Evolutionary conservation across 805 yeast genomes (phyloP), one percentile per base, ranked within the genome.

Genomic region (Myxozyma melibiosi): DNA sequence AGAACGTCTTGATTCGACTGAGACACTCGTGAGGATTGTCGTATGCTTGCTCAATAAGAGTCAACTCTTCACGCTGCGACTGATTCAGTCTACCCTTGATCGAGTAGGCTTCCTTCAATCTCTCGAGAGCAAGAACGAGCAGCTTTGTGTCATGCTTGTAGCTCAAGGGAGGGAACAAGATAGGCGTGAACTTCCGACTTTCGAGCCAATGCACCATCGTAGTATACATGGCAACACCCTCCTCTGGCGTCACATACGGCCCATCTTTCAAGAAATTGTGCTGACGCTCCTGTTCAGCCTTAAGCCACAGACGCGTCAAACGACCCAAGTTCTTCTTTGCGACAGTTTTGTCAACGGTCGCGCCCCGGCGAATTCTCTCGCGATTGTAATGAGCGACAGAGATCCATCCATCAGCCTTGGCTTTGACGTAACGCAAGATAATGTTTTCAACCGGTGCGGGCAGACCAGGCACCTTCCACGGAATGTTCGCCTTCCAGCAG

Each of bases 401-500:
- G 11, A 90, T 80, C 98, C 98, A 94, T 5, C 96, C 95, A 66
- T 92, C 97, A 1, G 98, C 97, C 70, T 94, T 92, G 0, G 97
- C 96, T 67, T 90, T 86, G 47, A 94, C 85, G 67, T 94, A 94
- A 43, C 96, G 81, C 67, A 88, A 86, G 59, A 94, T 91, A 37
- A 94, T 88, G 42, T 83, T 81, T 64, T 85, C 94, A 25, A 94
- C 82, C 0, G 97, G 97, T 51, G 81, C 86, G 1, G 99, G 99
- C 73, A 94, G 76, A 0, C 98, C 98, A 0, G 96, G 96, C 14
- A 94, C 98, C 65, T 89, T 84, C 98, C 98, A 94, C 0, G 97
- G 96, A 57, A 94, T 86, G 68, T 94, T 92, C 2, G 99, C 99
- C 71, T 94, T 94, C 99, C 99, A 94, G 71, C 98, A 94, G 70